A percentile compares a stretch with the other conserved stretches of the same genome.
phyloP scores from a whole-genome alignment of 1,284 basidiomycete genomes.

The Fomitopsis pinicola region DNA sequence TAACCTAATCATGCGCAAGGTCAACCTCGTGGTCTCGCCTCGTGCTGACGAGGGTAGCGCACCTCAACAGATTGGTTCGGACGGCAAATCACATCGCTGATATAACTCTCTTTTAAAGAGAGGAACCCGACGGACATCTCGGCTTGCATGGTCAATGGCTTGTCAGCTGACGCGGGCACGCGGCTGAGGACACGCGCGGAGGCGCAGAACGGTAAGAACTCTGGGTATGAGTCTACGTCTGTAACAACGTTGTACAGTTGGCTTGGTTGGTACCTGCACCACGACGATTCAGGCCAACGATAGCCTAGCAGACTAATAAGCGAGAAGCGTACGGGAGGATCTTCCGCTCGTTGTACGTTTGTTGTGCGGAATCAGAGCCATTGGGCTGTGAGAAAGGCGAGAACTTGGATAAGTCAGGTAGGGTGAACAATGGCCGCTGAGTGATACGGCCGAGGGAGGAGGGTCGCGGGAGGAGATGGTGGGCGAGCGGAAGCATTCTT shows the following conservation, averaged over 20 bases:
- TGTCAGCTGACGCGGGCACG: slow-evolving; percentile 14
- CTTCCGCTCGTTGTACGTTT: slow-evolving; percentile 58
- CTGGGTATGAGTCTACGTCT: slow-evolving; percentile 82
- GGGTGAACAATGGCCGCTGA: slow-evolving; percentile 33
- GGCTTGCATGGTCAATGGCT: slow-evolving; percentile 56
- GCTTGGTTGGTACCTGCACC: slow-evolving; percentile 57
- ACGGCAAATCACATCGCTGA: slow-evolving; percentile 77
- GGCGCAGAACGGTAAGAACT: slow-evolving; percentile 90
- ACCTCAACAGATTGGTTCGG: slow-evolving; percentile 81
- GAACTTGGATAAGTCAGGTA: slow-evolving; percentile 37
- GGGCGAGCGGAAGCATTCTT: slow-evolving; percentile 16
- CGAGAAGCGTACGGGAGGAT: slow-evolving; percentile 68
- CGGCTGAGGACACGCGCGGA: slow-evolving; percentile 63
- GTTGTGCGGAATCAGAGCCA: slow-evolving; percentile 23
- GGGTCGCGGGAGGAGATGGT: slow-evolving; percentile 9
- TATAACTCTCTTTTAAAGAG: slow-evolving; percentile 83
- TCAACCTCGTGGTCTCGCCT: background rate
- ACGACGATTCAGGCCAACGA: slow-evolving; percentile 10
- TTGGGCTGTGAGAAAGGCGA: slow-evolving; percentile 31
- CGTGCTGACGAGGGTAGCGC: background rate
- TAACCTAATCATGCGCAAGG: slow-evolving; percentile 41
- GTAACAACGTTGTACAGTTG: slow-evolving; percentile 87
- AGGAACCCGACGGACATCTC: slow-evolving; percentile 90
- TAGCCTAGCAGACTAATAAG: slow-evolving; percentile 4
- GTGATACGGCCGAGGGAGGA: slow-evolving; percentile 3